These are phyloP conservation scores for Nicotiana otophora DNA, from an alignment of 257 asterid genomes.

Conservation along the genomic window DNA sequence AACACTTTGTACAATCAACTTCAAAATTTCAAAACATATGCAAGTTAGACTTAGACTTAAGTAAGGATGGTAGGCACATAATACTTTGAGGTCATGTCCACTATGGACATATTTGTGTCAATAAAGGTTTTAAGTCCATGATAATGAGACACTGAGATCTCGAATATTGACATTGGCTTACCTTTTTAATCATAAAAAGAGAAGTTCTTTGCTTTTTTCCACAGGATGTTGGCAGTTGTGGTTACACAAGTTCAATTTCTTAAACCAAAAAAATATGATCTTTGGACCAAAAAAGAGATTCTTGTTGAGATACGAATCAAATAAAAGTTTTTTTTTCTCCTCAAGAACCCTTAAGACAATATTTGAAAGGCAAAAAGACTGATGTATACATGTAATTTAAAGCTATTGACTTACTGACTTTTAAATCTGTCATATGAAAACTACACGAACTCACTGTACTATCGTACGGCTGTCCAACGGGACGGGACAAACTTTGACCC, in stretches of 20 bases:
- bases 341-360: not conserved
- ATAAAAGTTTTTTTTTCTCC: not conserved
- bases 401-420: not conserved
- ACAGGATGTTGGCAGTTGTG: slow-evolving; percentile 32
- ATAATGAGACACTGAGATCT: slow-evolving; percentile 57
- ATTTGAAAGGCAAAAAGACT: not conserved
- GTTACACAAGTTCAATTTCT: slow-evolving; percentile 32
- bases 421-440: not conserved
- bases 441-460: not conserved
- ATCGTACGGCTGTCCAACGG: too few species aligned
- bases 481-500: too few species aligned
- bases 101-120: slow-evolving; percentile 17
- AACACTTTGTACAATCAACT: too few species aligned
- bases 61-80: not conserved
- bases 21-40: too few species aligned
- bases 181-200: slow-evolving; percentile 33
- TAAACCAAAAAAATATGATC: slow-evolving; percentile 15
- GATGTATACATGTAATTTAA: not conserved
- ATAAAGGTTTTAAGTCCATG: slow-evolving; percentile 21
- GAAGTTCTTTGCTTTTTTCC: slow-evolving; percentile 24
- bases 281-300: slow-evolving; percentile 11
- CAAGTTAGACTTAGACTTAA: too few species aligned
- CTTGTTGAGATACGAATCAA: slow-evolving; percentile 3
- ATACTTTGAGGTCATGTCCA: slow-evolving; percentile 7
- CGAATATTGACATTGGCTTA: slow-evolving; percentile 47